These are phyloP conservation scores for Colletotrichum musae DNA, from an alignment of 2,329 filamentous ascomycete species.

Conservation along the genomic window DNA sequence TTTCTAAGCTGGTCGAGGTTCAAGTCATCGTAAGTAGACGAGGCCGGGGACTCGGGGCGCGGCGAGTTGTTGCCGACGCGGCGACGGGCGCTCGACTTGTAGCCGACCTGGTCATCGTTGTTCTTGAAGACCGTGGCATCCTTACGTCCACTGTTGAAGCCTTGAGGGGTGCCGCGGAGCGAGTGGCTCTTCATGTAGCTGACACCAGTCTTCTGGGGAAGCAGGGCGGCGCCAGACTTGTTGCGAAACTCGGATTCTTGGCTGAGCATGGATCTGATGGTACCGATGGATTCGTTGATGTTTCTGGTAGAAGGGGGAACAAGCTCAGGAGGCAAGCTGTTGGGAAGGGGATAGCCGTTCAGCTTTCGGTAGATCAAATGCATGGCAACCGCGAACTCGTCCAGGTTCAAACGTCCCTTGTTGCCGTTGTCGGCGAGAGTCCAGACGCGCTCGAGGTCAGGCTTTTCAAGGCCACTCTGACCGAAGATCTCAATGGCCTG, in stretches of 20 bases:
- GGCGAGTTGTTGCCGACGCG: conserved; percentile 84
- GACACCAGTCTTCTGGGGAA: conserved; percentile 97
- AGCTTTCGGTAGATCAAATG: conserved; percentile 98
- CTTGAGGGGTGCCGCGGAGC: conserved; percentile 77
- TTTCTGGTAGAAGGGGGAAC: conserved; percentile 96
- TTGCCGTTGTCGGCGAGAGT: conserved; percentile 95
- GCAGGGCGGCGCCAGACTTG: conserved; percentile 87
- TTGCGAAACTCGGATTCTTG: conserved; percentile 93
- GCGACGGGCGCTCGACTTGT: conserved; percentile 93
- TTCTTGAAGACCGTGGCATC: conserved; percentile 98
- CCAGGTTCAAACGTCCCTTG: conserved; percentile 92
- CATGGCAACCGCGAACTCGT: conserved; percentile 99
- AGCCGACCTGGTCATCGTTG: conserved; percentile 92
- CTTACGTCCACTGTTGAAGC: conserved; percentile 77
- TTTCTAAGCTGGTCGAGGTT: conserved; percentile 91
- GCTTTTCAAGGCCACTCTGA: conserved; percentile 92
- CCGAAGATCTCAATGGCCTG: conserved; percentile 98
- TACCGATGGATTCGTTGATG: conserved; percentile 91
- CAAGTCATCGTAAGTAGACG: conserved; percentile 84
- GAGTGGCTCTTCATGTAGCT: conserved; percentile 98
- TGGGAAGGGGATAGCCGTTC: conserved; percentile 94
- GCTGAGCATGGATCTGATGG: conserved; percentile 90
- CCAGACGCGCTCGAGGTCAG: conserved; percentile 93
- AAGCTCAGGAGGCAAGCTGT: conserved; percentile 89
- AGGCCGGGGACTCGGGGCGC: conserved; percentile 82